These are phyloP conservation scores for Phallus indusiatus DNA, from an alignment of 768 basidiomycete genomes.

Conservation along the genomic window DNA sequence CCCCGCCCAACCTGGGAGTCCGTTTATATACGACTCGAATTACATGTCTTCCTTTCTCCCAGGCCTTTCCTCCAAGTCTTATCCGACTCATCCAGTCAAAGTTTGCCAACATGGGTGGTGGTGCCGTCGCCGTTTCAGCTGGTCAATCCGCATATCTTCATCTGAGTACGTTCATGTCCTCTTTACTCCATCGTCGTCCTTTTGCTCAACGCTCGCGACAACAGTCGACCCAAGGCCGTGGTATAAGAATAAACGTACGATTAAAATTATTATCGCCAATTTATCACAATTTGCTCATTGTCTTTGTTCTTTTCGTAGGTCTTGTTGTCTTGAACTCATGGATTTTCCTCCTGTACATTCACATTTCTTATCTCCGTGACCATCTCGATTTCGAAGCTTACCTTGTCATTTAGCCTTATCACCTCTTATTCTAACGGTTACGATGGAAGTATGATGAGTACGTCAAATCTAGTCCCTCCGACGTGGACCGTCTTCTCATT, in stretches of 20 bases:
- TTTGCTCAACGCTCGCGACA: constrained; percentile 29
- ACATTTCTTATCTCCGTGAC: neutral
- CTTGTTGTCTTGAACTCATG: constrained; percentile 57
- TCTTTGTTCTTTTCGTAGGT: constrained; percentile 24
- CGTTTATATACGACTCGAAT: neutral
- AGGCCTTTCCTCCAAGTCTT: constrained; percentile 2
- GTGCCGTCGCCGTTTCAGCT: constrained; percentile 24
- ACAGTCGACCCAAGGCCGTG: constrained; percentile 57
- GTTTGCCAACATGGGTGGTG: constrained; percentile 43
- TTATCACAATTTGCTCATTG: neutral
- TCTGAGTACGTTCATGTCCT: neutral
- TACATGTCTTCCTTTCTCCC: neutral
- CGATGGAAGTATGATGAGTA: constrained; percentile 22
- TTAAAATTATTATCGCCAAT: neutral
- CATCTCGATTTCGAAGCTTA: neutral
- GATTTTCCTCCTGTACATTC: constrained; percentile 32
- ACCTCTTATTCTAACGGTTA: constrained; percentile 26
- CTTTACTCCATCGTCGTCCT: constrained; percentile 12
- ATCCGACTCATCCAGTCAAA: neutral
- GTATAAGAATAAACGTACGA: constrained; percentile 70
- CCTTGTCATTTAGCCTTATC: constrained; percentile 16
- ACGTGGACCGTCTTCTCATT: neutral
- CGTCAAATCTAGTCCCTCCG: neutral
- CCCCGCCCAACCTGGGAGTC: neutral
- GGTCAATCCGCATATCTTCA: neutral